These are phyloP conservation scores for Xerophyta viscosa DNA, from an alignment of 106 monocot genomes.

Conservation along the genomic window DNA sequence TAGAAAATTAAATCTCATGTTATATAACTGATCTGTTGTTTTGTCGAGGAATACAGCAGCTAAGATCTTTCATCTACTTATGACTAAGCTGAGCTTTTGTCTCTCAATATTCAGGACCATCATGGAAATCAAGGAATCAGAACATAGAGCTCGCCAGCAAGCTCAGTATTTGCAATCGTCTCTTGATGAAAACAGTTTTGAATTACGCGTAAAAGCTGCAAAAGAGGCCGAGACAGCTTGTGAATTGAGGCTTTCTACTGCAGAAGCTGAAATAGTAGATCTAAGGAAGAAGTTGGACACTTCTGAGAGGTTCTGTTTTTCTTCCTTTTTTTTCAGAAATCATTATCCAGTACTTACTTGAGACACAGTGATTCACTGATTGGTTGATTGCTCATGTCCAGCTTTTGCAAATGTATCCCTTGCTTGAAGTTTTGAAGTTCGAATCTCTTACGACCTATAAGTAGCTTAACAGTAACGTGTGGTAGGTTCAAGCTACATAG, in stretches of 20 bases:
- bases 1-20: no score
- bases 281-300: conserved; percentile 63
- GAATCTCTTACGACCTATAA: no score
- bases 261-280: conserved; percentile 77
- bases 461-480: no score
- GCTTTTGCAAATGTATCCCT: no score
- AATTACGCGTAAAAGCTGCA: conserved; percentile 90
- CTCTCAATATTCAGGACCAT: conserved; percentile 41
- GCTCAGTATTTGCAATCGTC: conserved; percentile 52
- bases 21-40: no score
- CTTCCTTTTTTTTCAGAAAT: not conserved
- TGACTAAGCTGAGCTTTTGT: no score
- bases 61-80: no score
- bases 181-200: conserved; percentile 81
- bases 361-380: no score
- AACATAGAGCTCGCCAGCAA: conserved; percentile 66
- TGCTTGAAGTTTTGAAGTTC: no score
- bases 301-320: conserved; percentile 58
- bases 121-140: conserved; percentile 78
- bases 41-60: no score
- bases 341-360: not conserved
- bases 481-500: no score
- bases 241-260: conserved; percentile 61
- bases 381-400: no score
- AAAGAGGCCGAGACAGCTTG: conserved; percentile 94